These are phyloP conservation scores for Mycena alexandri DNA, from an alignment of 768 basidiomycete genomes.

Conservation along the genomic window DNA sequence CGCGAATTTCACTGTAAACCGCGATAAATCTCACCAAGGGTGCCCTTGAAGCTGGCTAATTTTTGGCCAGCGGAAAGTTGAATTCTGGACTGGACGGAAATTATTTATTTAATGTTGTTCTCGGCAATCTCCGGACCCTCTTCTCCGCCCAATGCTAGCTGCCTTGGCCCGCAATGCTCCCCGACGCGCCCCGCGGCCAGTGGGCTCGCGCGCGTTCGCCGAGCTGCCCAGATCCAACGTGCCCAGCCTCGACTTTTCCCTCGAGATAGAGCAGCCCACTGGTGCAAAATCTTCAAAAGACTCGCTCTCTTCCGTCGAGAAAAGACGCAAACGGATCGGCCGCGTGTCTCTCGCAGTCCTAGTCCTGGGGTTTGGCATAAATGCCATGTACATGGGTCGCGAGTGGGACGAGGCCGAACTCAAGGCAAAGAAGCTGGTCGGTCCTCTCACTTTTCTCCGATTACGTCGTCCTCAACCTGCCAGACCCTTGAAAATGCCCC, in stretches of 20 bases:
- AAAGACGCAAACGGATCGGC: constrained; percentile 68
- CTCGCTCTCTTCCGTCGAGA: constrained; percentile 83
- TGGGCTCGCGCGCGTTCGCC: constrained; percentile 22
- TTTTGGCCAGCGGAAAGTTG: neutral
- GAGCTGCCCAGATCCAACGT: constrained; percentile 43
- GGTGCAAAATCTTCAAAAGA: constrained; percentile 86
- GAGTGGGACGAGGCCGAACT: constrained; percentile 85
- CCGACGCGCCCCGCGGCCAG: constrained; percentile 23
- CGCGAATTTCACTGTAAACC: too few relatives aligned
- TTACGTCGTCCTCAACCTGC: neutral
- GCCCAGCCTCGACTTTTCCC: constrained; percentile 75
- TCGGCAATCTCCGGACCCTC: neutral
- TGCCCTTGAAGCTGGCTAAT: neutral
- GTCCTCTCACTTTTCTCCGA: constrained; percentile 40
- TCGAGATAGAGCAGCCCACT: constrained; percentile 67
- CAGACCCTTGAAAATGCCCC: constrained; percentile 73
- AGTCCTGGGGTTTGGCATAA: constrained; percentile 66
- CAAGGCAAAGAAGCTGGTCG: constrained; percentile 70
- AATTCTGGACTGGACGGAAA: too few relatives aligned
- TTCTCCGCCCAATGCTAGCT: constrained; percentile 25
- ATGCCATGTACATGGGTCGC: constrained; percentile 76
- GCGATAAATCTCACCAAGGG: too few relatives aligned
- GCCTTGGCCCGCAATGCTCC: constrained; percentile 32
- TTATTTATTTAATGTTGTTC: too few relatives aligned
- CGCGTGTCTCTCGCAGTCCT: constrained; percentile 68